These are phyloP conservation scores for Verticillium nubilum DNA, from an alignment of 2,329 filamentous ascomycete species.

Conservation along the genomic window DNA sequence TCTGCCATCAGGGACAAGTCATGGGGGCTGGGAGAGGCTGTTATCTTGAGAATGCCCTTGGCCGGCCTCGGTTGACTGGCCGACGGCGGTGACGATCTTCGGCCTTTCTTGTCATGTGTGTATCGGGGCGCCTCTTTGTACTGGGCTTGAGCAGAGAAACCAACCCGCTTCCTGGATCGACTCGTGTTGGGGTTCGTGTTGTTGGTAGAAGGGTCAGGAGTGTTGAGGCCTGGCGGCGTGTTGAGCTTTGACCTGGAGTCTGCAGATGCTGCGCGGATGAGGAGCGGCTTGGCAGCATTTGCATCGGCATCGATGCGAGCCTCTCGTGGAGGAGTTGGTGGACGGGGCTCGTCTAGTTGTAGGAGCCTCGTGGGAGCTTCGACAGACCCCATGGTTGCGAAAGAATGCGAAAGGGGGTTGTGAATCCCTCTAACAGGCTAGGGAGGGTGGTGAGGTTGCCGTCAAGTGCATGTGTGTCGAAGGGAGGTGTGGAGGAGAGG, in stretches of 20 bases:
- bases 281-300: constrained; percentile 23
- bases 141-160: constrained; percentile 51
- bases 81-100: constrained; percentile 34
- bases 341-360: constrained; percentile 50
- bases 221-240: constrained; percentile 46
- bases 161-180: constrained; percentile 47
- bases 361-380: constrained; percentile 34
- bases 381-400: constrained; percentile 32
- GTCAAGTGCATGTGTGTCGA: background rate
- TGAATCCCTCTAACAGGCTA: background rate
- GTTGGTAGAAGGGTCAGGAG: constrained; percentile 34
- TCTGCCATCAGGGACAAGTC: constrained; percentile 29
- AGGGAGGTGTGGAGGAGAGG: background rate
- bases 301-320: constrained; percentile 31
- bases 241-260: constrained; percentile 36
- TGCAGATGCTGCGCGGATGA: constrained; percentile 28
- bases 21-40: constrained; percentile 41
- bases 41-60: constrained; percentile 75
- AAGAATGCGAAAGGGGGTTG: background rate
- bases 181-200: constrained; percentile 36
- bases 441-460: background rate
- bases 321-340: constrained; percentile 64
- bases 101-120: constrained; percentile 26
- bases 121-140: constrained; percentile 50
- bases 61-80: constrained; percentile 37